Conservation (phyloP, 306 rosid species). For the Prosopis cineraria region DNA sequence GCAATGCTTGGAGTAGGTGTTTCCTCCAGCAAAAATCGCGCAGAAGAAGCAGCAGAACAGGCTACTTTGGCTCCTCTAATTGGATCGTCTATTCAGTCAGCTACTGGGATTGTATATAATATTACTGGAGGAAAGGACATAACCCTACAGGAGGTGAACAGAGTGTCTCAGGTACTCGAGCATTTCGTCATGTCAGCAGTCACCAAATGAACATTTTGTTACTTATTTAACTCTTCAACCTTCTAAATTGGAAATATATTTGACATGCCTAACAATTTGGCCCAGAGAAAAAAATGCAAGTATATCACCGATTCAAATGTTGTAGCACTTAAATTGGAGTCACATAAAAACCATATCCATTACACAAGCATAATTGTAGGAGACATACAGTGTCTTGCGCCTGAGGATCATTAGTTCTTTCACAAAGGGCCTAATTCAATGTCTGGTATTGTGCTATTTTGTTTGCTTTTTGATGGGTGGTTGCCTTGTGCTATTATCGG, state of each 20-base stretch:
- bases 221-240: conserved; percentile 33
- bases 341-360: too few species aligned
- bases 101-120: conserved; percentile 96
- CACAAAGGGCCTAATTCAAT: not conserved
- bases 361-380: too few species aligned
- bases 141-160: conserved; percentile 96
- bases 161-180: conserved; percentile 87
- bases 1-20: conserved; percentile 99
- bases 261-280: too few species aligned
- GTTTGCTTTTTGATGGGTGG: not conserved
- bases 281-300: too few species aligned
- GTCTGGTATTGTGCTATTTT: not conserved
- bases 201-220: not conserved
- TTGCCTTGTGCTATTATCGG: not conserved
- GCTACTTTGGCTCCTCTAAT: conserved; percentile 97
- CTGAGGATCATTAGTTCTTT: not conserved
- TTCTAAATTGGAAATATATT: conserved; percentile 8
- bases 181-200: conserved; percentile 26
- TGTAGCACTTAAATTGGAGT: too few species aligned
- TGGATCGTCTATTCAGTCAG: conserved; percentile 97
- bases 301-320: too few species aligned
- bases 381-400: too few species aligned
- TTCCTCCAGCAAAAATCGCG: conserved; percentile 96
- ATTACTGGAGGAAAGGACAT: conserved; percentile 98
- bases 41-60: conserved; percentile 99